Base-by-base conservation (phyloP, 1,139 yeast species). In the Saccharomycopsis hybrid region DNA sequence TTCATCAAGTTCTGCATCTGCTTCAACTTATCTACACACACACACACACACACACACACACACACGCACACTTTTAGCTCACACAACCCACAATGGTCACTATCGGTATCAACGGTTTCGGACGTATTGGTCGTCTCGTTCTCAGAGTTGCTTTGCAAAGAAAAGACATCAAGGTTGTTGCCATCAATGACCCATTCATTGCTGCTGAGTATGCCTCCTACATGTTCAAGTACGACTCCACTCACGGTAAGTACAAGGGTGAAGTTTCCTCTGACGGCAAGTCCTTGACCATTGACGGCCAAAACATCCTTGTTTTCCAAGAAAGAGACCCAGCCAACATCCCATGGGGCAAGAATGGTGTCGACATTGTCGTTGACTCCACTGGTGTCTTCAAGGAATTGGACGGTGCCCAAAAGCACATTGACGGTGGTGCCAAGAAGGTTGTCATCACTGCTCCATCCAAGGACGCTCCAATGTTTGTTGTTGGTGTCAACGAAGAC, bases 81-180 rank as follows among this genome's bases (percentile, higher is more conserved):
- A n/a, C n/a, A n/a, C n/a, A n/a, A 4, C 8, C 24, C 55, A 63
- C 46, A 62, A 72, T 72, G 76, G 73, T 72, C 62, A 67, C 74
- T 62, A 74, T 84, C 72, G 89, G 90, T 74, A 84, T 85, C 72
- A 85, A 85, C 82, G 94, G 94, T 66, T 85, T 85, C 83, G 94
- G 94, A 67, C 82, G 94, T 78, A 85, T 85, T 68, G 94, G 94
- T 63, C 84, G 94, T 69, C 68, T 76, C 52, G 94, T 85, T 58
- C 72, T 84, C 65, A 83, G 94, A 82, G 73, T 84, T 64, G 90
- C 92, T 62, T 71, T 83, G 62, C 51, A 69, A 54, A 82, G 89
- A 78, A 67, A 73, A 59, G 85, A 80, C 76, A 74, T 85, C 66
- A 77, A 79, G 58, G 82, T 85, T 60, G 87, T 85, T 59, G 92